Evolutionary conservation across 2,329 filamentous ascomycete species (phyloP), one percentile per base, ranked within the genome.

Genomic region (Sclerotinia trifoliorum): DNA sequence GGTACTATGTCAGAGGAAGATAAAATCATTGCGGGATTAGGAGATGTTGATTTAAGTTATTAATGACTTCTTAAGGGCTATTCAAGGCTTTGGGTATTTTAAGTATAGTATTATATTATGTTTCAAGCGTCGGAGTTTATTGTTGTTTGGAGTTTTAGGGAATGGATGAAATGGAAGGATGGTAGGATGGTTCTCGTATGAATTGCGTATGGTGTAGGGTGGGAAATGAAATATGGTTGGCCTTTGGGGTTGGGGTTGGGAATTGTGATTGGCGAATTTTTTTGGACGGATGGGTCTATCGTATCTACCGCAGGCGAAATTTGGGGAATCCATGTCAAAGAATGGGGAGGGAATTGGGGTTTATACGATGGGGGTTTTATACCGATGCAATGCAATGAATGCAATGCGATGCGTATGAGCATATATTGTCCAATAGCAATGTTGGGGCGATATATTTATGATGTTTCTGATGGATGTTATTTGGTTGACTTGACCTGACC

Each of bases 31-130:
- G 81, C 84, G 51, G 80, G 84, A 70, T 80, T 89, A 79, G 86
- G 84, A 69, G 82, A 85, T 75, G 84, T 89, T 73, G 86, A 89
- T 78, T 85, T 89, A 71, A 87, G 83, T 77, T 88, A 88, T 74
- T 89, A 80, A 84, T 73, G 68, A 72, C 70, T 62, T 61, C 8
- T 52, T 19, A 15, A 42, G 15, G 32, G 48, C 44, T 49, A 49
- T 62, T 62, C 13, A 62, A 32, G 56, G 35, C 32, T 62, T 55
- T 44, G 65, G 56, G 58, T 62, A 62, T 62, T 62, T 49, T 49
- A 62, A 49, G 44, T 35, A 61, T n/a, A 61, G 44, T 61, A 26
- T 49, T 61, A 24, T 67, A 55, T 52, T 67, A 39, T 67, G 29
- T 62, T 51, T 67, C 51, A 42, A 67, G 65, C 65, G 65, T 49